A percentile compares a stretch with the other conserved stretches of the same genome.
These are phyloP conservation scores for Gigaspora rosea DNA, from an alignment of 192 early-diverging fungal species.

Conservation along the genomic window DNA sequence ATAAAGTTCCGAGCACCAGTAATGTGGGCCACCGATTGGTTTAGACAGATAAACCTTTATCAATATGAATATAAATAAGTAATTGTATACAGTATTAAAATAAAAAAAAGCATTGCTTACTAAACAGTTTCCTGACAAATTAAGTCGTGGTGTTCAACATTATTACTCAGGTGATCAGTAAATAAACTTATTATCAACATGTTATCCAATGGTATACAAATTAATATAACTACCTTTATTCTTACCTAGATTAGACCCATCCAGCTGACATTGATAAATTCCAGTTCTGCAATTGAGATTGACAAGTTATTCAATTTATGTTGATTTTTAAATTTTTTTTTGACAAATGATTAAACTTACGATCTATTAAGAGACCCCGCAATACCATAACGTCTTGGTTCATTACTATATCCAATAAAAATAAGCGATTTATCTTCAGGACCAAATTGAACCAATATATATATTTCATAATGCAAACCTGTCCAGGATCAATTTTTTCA, in stretches of 20 bases:
- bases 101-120: not conserved
- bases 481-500: constrained; percentile 44
- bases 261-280: constrained; percentile 14
- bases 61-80: not conserved
- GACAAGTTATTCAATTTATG: not conserved
- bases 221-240: not conserved
- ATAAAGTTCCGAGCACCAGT: constrained; percentile 55
- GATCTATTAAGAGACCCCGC: constrained; percentile 69
- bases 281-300: not conserved
- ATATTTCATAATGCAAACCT: constrained; percentile 19
- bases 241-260: constrained; percentile 13
- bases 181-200: constrained; percentile 36
- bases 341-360: constrained; percentile 28
- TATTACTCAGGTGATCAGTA: not conserved
- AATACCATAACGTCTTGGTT: constrained; percentile 61
- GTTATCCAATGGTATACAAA: not conserved
- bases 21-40: constrained; percentile 68
- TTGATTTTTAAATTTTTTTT: too few species aligned
- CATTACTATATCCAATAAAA: constrained; percentile 65
- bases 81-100: not conserved
- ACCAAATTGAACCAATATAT: constrained; percentile 47
- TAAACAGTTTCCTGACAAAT: not conserved
- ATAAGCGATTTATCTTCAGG: constrained; percentile 54
- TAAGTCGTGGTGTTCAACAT: not conserved
- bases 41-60: constrained; percentile 64